A percentile compares a stretch with the other conserved stretches of the same genome.
Evolutionary conservation across 148 eudicot species (phyloP).

Genomic region (Cornus controversa): DNA sequence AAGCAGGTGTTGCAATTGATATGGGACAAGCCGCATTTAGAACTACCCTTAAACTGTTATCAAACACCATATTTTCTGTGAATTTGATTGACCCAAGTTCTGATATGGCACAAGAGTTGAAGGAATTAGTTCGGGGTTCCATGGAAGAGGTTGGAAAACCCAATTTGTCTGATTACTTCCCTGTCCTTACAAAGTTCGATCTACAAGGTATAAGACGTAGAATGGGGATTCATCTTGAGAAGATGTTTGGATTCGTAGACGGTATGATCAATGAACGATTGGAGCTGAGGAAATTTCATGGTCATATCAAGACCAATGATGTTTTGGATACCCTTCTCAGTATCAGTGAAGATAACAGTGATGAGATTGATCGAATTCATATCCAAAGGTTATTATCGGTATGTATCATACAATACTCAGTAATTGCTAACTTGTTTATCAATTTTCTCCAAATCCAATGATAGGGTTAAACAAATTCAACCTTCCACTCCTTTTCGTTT

Average conservation of each 20-base stretch:
- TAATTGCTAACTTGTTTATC: no score
- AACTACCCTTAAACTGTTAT: no score
- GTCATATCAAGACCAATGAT: conserved; percentile 7
- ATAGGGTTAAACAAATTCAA: no score
- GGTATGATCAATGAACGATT: conserved; percentile 25
- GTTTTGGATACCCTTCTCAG: conserved; percentile 28
- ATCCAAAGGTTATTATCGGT: conserved; percentile 35
- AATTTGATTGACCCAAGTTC: no score
- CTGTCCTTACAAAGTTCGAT: conserved; percentile 23
- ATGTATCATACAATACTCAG: not conserved
- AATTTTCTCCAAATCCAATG: no score
- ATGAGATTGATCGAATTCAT: conserved; percentile 20
- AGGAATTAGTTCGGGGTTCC: no score
- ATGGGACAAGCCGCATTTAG: no score
- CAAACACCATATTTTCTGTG: no score
- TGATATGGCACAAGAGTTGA: no score
- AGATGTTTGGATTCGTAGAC: conserved; percentile 20
- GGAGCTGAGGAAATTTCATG: not conserved
- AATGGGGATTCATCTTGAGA: conserved; percentile 16
- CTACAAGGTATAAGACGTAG: conserved; percentile 27
- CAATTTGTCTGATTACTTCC: conserved; percentile 38
- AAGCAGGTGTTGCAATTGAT: no score
- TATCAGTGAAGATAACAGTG: conserved; percentile 17
- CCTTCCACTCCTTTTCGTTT: no score
- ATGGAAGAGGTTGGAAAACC: conserved; percentile 9